Conservation (phyloP, 2,329 filamentous ascomycete species). For the Beauveria caledonica region DNA sequence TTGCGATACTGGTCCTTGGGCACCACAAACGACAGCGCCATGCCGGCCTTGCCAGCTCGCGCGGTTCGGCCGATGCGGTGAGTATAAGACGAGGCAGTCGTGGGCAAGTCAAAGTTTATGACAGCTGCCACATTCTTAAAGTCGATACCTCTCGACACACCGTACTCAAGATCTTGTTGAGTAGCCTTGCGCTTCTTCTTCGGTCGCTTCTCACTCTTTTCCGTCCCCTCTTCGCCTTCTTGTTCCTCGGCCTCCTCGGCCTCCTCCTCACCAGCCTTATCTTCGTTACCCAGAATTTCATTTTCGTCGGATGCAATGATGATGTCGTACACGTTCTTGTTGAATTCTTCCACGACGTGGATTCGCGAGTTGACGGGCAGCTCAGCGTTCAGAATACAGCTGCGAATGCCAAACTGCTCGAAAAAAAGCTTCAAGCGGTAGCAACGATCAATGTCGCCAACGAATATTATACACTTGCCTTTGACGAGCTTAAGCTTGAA, state of each 20-base stretch:
- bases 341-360: constrained; percentile 96
- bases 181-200: constrained; percentile 58
- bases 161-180: constrained; percentile 76
- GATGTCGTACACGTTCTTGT: constrained; percentile 93
- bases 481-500: constrained; percentile 92
- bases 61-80: constrained; percentile 93
- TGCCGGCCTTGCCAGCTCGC: constrained; percentile 82
- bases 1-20: constrained; percentile 76
- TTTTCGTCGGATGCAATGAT: constrained; percentile 88
- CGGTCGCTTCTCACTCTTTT: constrained; percentile 20
- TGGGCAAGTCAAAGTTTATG: constrained; percentile 93
- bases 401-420: constrained; percentile 93
- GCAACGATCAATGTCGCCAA: constrained; percentile 76
- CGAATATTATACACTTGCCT: constrained; percentile 69
- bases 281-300: constrained; percentile 66
- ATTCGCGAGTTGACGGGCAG: constrained; percentile 86
- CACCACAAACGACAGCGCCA: constrained; percentile 92
- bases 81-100: constrained; percentile 85
- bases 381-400: constrained; percentile 89
- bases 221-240: constrained; percentile 21
- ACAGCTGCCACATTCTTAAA: constrained; percentile 93
- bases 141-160: constrained; percentile 87
- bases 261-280: constrained; percentile 31
- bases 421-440: constrained; percentile 92
- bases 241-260: constrained; percentile 36